Evolutionary conservation across 345 rosid species (phyloP), one percentile per base, ranked within the genome.

Genomic region (Rhizophora apiculata): DNA sequence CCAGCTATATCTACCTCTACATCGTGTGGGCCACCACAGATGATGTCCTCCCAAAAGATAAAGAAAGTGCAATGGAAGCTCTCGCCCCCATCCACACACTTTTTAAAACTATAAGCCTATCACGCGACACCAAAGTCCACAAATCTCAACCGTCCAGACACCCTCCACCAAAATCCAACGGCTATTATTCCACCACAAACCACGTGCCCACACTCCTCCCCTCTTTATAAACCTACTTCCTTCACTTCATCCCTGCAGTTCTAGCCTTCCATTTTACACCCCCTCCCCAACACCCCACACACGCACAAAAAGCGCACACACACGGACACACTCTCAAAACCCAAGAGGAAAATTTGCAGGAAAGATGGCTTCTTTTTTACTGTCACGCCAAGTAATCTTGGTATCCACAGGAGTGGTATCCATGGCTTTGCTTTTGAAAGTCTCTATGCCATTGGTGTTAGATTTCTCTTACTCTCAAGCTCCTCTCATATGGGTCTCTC

Each of bases 401-500:
- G 60, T 90, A 60, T 82, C 88, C 0, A 66, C 75, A 15, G 86
- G 76, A 19, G 69, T 83, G 20, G 21, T 76, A 37, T 62, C 64
- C n/a, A 5, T 82, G 26, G 85, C 82, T 51, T 69, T 74, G 73
- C 57, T 77, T 64, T 53, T 78, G 22, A 78, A 70, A 51, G 60
- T 65, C 22, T 84, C 64, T 0, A 73, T 81, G 67, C 89, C 90
- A 2, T 56, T 70, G 29, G 78, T 72, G 15, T 6, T 75, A 5
- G 80, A 79, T 26, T 60, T 86, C 72, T 78, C 84, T 5, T 43
- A 66, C 3, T 64, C 84, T 7, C 77, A 68, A 29, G 73, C 81
- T 65, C 87, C 88, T 2, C 53, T 57, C 4, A 2, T 82, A 2
- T 82, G 84, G 86, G 68, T 72, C 69, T 86, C 84, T 0, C 29